phyloP scores from a whole-genome alignment of 78 protist genomes.

The Isochrysis galbana region DNA sequence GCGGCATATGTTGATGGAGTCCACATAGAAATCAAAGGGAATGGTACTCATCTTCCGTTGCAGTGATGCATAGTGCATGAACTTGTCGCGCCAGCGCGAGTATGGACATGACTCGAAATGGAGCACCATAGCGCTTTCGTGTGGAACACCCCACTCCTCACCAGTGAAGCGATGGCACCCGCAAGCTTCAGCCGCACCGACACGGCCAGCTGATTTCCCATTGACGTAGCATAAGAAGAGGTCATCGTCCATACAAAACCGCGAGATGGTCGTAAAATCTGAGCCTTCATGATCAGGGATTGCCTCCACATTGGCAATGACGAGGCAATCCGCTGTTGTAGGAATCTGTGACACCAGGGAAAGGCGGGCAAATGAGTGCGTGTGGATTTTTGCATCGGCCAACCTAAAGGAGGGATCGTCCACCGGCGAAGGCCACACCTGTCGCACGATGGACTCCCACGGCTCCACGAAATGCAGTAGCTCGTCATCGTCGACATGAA shows the following conservation, averaged over 20 bases:
- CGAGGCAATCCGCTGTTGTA: neutral
- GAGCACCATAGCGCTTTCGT: neutral
- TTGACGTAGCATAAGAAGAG: neutral
- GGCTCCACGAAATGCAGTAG: neutral
- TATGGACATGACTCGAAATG: neutral
- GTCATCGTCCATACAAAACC: neutral
- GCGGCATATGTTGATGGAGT: neutral
- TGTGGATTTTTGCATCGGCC: no score
- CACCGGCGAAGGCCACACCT: no score
- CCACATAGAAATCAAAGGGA: neutral
- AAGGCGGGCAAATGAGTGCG: no score
- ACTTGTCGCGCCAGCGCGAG: conserved; percentile 8
- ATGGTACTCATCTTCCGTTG: neutral
- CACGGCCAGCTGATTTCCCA: neutral
- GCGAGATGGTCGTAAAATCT: neutral
- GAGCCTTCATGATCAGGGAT: neutral
- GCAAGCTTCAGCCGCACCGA: neutral
- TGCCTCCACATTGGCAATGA: neutral
- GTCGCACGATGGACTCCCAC: neutral
- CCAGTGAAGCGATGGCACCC: neutral
- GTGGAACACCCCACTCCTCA: neutral
- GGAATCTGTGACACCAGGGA: no score
- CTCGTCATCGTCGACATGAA: conserved; percentile 25
- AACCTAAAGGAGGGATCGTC: no score
- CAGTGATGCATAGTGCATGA: neutral